phyloP scores from a whole-genome alignment of 805 yeast genomes.

The Kodamaea nitidulidarum region DNA sequence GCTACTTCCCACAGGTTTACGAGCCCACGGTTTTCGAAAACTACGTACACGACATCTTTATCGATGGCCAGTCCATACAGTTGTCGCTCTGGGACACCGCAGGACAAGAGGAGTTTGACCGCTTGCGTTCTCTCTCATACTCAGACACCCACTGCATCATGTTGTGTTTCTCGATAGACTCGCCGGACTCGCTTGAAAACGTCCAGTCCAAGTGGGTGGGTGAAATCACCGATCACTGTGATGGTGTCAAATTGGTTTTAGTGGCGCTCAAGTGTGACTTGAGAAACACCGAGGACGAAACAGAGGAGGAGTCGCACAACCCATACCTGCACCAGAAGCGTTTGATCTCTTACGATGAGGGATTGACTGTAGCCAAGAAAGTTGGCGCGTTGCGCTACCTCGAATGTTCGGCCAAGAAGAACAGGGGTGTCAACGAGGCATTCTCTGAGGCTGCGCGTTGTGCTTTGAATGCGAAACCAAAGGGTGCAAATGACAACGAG shows the following conservation, averaged over 20 bases:
- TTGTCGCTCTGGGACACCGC: constrained; percentile 98
- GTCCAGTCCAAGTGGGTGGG: constrained; percentile 97
- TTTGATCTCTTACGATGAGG: constrained; percentile 86
- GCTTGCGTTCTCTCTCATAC: constrained; percentile 86
- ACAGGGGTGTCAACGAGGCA: constrained; percentile 98
- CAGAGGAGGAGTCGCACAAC: constrained; percentile 33
- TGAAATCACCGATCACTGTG: constrained; percentile 95
- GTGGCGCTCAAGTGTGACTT: constrained; percentile 95
- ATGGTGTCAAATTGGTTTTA: constrained; percentile 87
- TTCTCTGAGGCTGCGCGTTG: constrained; percentile 98
- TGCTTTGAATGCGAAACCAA: constrained; percentile 85
- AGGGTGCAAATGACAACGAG: constrained; percentile 56
- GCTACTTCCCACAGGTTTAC: constrained; percentile 96
- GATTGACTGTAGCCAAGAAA: constrained; percentile 84
- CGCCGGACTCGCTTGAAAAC: constrained; percentile 89
- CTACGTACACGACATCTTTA: constrained; percentile 94
- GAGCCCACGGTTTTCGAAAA: constrained; percentile 98
- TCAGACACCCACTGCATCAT: constrained; percentile 96
- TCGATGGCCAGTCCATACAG: constrained; percentile 90
- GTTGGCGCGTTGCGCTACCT: constrained; percentile 92
- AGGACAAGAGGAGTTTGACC: constrained; percentile 97
- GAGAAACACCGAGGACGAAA: constrained; percentile 58
- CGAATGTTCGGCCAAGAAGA: constrained; percentile 95
- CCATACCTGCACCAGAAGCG: constrained; percentile 42
- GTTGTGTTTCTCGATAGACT: constrained; percentile 93